Conservation (phyloP, 345 rosid genomes). For the Salix caprea region DNA sequence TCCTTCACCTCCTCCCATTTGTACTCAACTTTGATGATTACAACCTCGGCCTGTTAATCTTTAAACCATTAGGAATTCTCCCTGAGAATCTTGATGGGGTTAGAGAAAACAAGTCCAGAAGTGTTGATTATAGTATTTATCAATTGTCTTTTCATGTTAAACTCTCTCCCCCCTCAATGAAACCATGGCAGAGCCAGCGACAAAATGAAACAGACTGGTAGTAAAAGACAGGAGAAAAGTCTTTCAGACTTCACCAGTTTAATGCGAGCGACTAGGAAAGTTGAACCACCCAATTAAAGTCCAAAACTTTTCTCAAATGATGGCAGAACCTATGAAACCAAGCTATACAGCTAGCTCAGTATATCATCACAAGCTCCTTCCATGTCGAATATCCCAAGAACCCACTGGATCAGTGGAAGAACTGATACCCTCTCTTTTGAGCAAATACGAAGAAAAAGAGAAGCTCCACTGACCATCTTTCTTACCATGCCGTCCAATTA, state of each 20-base stretch:
- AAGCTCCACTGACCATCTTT: not conserved
- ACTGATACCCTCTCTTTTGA: not conserved
- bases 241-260: not conserved
- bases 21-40: slow-evolving; percentile 21
- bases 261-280: slow-evolving; percentile 1
- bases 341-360: not conserved
- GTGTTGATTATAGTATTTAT: not conserved
- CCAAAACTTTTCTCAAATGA: not conserved
- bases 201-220: slow-evolving; percentile 1
- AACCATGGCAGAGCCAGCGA: not conserved
- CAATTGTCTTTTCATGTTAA: not conserved
- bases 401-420: not conserved
- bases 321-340: not conserved
- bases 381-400: not conserved
- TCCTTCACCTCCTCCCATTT: not conserved
- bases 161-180: not conserved
- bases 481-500: not conserved
- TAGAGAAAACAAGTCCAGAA: slow-evolving; percentile 17
- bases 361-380: not conserved
- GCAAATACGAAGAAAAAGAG: not conserved
- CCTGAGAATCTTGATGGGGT: slow-evolving; percentile 33
- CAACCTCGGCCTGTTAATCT: slow-evolving; percentile 62
- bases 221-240: slow-evolving; percentile 10
- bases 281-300: not conserved
- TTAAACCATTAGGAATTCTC: slow-evolving; percentile 30